Percentiles rank a stretch among this genome's conserved stretches.
Conservation (phyloP, 108 stramenopile genomes). For the Skeletonema potamos region DNA sequence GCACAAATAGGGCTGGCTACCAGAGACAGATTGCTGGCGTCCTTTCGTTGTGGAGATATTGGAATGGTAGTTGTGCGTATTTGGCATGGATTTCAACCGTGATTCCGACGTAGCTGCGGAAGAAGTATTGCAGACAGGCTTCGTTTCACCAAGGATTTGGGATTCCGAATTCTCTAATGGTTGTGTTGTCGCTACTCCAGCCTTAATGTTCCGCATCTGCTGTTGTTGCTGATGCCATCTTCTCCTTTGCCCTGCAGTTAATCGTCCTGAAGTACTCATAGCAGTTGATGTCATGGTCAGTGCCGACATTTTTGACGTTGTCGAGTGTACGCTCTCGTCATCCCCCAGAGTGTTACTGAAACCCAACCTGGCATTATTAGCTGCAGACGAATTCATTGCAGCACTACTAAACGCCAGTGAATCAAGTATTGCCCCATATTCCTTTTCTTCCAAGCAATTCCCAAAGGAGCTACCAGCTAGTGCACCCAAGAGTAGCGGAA, state of each 20-base stretch:
- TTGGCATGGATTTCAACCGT: background rate
- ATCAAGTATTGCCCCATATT: constrained; percentile 35
- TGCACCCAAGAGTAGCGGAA: constrained; percentile 25
- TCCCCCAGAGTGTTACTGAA: constrained; percentile 1
- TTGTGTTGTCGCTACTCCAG: background rate
- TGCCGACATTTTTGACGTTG: constrained; percentile 26
- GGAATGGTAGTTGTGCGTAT: background rate
- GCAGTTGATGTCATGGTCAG: constrained; percentile 28
- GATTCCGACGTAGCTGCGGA: background rate
- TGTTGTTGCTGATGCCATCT: constrained; percentile 41
- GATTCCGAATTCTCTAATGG: background rate
- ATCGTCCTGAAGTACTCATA: constrained; percentile 15
- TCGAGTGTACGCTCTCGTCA: constrained; percentile 38
- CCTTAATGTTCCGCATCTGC: constrained; percentile 16
- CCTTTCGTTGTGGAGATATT: background rate
- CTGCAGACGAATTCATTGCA: background rate
- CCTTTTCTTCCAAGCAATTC: constrained; percentile 23
- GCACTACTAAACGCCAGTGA: constrained; percentile 7
- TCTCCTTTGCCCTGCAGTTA: constrained; percentile 41
- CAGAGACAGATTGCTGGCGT: constrained; percentile 38
- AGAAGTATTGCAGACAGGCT: background rate
- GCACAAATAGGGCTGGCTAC: constrained; percentile 42
- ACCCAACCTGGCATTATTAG: constrained; percentile 5
- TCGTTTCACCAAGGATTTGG: background rate
- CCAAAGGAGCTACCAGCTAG: background rate